Base-by-base conservation (phyloP, 495 filamentous ascomycete genomes). In the Neurospora sublineolata region DNA sequence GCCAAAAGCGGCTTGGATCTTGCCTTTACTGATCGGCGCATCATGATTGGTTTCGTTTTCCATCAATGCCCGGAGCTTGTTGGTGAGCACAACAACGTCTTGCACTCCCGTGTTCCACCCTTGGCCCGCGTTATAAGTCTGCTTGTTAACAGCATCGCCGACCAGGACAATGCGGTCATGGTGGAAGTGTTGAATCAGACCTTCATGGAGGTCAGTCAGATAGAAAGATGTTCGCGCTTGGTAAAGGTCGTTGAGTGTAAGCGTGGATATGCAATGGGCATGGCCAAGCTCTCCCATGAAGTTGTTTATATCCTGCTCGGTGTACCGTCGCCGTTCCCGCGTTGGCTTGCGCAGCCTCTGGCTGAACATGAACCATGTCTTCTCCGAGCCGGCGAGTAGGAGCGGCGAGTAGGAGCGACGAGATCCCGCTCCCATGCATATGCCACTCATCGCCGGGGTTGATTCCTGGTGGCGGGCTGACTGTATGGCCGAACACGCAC, bases 141-240 rank as follows among this genome's bases (percentile, higher is more conserved):
- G 80, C 72, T 84, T 85, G 72, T 83, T 82, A 40, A 77, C 80
- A 0, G 82, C 77, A 71, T 85, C 84, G 18, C 84, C 83, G 0
- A 80, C 72, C 64, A 83, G 79, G 1, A 82, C 78, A 3, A 82
- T 77, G 20, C 82, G 77, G 14, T 74, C 75, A 67, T 80, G 78
- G 37, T 70, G 73, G 77, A 81, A 83, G 42, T 75, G 70, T 20
- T 80, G 71, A 60, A 82, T 72, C 16, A 82, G 68, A 9, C 79
- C 82, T 70, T 86, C 83, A 69, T 83, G 79, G 1, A 85, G 68
- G 37, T 70, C 70, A 18, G 69, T 64, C 72, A 76, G 67, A 71
- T 46, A 71, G 37, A 23, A 37, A 68, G 69, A 73, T 69, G 69
- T 80, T 73, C 3, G 79, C 27, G 27, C 3, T 18, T 60, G 46